These are phyloP conservation scores for Pythium pyrilobum DNA, from an alignment of 352 stramenopile genomes.

Conservation along the genomic window DNA sequence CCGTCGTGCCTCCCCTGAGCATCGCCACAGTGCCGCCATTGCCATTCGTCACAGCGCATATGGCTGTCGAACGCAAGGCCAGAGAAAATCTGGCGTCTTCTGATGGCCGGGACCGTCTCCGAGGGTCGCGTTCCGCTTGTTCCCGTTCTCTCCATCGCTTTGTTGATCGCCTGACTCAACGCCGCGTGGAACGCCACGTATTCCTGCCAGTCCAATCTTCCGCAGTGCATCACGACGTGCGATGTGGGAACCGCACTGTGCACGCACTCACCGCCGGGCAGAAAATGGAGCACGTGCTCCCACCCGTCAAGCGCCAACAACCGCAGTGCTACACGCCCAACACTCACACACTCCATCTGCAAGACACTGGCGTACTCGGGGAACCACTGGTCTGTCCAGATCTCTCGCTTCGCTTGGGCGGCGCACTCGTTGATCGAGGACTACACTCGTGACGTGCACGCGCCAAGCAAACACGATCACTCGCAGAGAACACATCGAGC, in stretches of 20 bases:
- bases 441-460: background rate
- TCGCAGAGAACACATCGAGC: conserved; percentile 2
- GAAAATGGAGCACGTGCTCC: conserved; percentile 32
- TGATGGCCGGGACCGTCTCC: conserved; percentile 25
- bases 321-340: background rate
- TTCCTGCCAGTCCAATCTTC: background rate
- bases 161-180: conserved; percentile 19
- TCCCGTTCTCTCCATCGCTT: conserved; percentile 16
- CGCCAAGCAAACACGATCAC: background rate
- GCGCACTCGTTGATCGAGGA: background rate
- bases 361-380: conserved; percentile 39
- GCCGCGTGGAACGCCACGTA: background rate
- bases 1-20: conserved; percentile 32
- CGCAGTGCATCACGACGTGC: conserved; percentile 25
- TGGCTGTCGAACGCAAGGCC: conserved; percentile 12
- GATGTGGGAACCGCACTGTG: conserved; percentile 4
- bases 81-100: conserved; percentile 50
- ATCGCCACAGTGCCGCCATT: too few relatives aligned
- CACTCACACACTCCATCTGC: conserved; percentile 24
- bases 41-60: background rate
- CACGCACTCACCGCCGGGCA: conserved; percentile 10
- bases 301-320: conserved; percentile 27
- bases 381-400: conserved; percentile 28
- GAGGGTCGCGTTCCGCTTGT: background rate
- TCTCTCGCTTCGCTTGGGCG: background rate